Evolutionary conservation across 768 basidiomycete species (phyloP), one percentile per base, ranked within the genome.

Genomic region (Epithele typhae): DNA sequence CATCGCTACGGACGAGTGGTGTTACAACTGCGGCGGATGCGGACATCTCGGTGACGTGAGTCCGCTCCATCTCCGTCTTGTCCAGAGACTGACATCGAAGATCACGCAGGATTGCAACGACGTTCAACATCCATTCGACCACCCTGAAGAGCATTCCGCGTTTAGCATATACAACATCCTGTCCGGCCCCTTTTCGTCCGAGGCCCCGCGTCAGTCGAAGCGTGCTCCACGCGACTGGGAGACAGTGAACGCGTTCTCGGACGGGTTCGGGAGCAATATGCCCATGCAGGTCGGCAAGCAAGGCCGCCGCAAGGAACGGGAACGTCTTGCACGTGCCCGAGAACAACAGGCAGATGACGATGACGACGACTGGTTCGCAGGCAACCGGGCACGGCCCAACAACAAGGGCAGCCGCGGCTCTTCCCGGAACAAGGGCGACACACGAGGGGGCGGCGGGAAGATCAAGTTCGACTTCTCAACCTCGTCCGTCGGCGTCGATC

Each of bases 1-100:
- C 62, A 81, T 91, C 44, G 84, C 77, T 4, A 63, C 65, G 25
- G 86, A 87, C 58, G 71, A 79, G 54, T 91, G 84, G 84, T 92
- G 89, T 61, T 87, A 89, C 59, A 87, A 86, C 54, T 92, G 89
- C 53, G 89, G 84, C 34, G 68, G 67, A 23, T 63, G 64, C 41
- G 88, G 86, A 3, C 89, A 92, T 63, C 76, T 84, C 61, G 89
- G 89, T 37, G 89, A 91, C 56, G 88, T 70, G 12, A 27, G 46
- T 38, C 11, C 19, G 37, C 12, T 5, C 17, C 45, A n/a, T 17
- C 14, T 22, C 40, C 22, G 15, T 39, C 19, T 10, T 12, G 25
- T 8, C 2, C 3, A 15, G 5, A 41, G 17, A 22, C 35, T 19
- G 8, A 18, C 34, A 40, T 35, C 25, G 43, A n/a, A n/a, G 15